phyloP scores from a whole-genome alignment of 495 filamentous ascomycete species.

The Talaromyces proteolyticus region DNA sequence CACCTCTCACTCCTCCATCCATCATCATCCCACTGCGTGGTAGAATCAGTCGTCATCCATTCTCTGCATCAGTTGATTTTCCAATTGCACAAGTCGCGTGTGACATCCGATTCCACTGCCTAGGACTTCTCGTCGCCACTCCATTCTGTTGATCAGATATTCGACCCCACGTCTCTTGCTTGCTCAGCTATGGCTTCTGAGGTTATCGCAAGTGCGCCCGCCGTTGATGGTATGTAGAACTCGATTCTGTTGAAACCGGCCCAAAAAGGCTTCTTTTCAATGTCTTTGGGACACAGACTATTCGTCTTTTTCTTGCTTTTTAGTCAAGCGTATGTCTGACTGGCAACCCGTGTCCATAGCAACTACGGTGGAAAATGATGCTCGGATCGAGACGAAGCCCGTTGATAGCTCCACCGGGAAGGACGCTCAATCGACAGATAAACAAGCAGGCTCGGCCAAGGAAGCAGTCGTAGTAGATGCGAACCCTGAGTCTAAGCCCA shows the following conservation, averaged over 20 bases:
- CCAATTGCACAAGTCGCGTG: background rate
- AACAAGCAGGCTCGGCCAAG: background rate
- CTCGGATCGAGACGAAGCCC: slow-evolving; percentile 2
- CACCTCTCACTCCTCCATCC: background rate
- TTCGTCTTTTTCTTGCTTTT: background rate
- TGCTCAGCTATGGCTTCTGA: slow-evolving; percentile 4
- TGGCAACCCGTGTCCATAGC: background rate
- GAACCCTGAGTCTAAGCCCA: slow-evolving; percentile 2
- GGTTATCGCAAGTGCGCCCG: background rate
- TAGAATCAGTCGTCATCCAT: no score
- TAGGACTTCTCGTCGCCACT: background rate
- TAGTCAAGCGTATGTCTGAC: background rate
- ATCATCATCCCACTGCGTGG: no score
- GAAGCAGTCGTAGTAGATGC: slow-evolving; percentile 2
- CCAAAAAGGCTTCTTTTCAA: no score
- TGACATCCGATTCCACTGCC: background rate
- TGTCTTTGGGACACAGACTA: no score
- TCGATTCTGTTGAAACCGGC: no score
- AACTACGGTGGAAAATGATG: background rate
- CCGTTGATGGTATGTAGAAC: background rate
- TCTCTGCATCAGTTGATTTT: no score
- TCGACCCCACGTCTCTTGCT: background rate
- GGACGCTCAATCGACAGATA: background rate
- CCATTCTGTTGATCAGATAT: background rate
- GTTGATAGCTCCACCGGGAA: background rate